Conservation (phyloP, 352 stramenopile genomes). For the Blastocystis sp. region DNA sequence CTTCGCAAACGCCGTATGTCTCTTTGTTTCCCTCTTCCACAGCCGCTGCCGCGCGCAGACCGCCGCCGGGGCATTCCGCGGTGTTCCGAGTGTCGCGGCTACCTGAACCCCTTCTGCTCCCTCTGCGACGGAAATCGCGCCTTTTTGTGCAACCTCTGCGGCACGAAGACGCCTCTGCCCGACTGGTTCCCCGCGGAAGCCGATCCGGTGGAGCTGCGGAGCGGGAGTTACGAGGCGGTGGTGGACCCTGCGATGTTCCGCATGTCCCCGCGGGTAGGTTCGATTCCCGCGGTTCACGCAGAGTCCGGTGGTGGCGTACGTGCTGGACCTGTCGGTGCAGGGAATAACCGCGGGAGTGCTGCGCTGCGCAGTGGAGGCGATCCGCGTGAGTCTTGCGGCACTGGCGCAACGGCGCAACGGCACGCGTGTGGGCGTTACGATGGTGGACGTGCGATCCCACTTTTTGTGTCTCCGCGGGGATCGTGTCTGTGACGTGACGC, state of each 20-base stretch:
- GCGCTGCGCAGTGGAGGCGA: background rate
- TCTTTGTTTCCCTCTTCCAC: background rate
- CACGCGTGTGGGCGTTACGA: background rate
- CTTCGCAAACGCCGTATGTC: constrained; percentile 8
- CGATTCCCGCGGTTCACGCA: background rate
- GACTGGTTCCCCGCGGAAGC: background rate
- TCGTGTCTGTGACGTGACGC: background rate
- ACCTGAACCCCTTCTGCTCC: constrained; percentile 2
- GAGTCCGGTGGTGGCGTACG: background rate
- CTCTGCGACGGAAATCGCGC: background rate
- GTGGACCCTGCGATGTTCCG: background rate
- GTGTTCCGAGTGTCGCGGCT: constrained; percentile 16
- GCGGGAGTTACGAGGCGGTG: constrained; percentile 12
- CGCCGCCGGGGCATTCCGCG: constrained; percentile 6
- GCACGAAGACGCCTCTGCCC: background rate
- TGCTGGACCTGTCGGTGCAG: background rate
- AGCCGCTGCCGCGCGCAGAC: background rate
- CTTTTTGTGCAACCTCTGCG: constrained; percentile 20
- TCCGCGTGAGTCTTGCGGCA: background rate
- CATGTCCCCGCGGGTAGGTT: background rate
- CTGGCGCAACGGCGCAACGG: background rate
- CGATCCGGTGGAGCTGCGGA: background rate
- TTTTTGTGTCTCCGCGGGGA: background rate
- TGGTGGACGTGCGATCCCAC: constrained; percentile 3
- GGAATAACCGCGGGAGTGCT: background rate